phyloP scores from a whole-genome alignment of 1,284 basidiomycete genomes.

The Pholiota adiposa region DNA sequence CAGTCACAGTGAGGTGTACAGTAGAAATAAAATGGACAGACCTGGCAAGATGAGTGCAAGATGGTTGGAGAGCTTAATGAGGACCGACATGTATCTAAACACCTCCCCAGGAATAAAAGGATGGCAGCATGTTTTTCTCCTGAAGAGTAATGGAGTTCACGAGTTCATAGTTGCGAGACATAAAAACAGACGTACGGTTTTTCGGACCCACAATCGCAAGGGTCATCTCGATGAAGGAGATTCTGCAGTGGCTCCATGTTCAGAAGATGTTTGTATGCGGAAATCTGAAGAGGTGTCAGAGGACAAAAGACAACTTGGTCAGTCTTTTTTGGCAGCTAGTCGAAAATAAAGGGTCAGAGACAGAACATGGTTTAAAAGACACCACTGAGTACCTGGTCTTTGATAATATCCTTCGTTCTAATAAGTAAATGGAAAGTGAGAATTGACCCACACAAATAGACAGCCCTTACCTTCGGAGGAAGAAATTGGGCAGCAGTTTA shows the following conservation, averaged over 20 bases:
- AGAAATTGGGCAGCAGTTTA: constrained; percentile 74
- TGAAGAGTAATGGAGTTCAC: constrained; percentile 28
- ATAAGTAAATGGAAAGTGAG: neutral
- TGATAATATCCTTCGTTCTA: constrained; percentile 84
- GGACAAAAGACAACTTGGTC: constrained; percentile 93
- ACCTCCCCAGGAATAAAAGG: constrained; percentile 63
- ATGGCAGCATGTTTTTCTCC: constrained; percentile 70
- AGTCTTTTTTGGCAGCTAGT: constrained; percentile 76
- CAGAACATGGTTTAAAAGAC: neutral
- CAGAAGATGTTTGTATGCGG: constrained; percentile 74
- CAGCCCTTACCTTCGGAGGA: constrained; percentile 66
- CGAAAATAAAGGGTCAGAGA: neutral
- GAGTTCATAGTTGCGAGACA: neutral
- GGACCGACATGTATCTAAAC: constrained; percentile 75
- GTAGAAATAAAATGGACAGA: constrained; percentile 28
- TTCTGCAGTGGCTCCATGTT: constrained; percentile 64
- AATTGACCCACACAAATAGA: neutral
- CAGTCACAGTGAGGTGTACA: constrained; percentile 2
- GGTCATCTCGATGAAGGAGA: constrained; percentile 68
- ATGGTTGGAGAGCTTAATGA: constrained; percentile 88
- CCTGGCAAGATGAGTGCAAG: constrained; percentile 81
- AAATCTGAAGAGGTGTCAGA: constrained; percentile 66
- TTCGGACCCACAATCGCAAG: constrained; percentile 70
- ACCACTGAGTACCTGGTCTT: constrained; percentile 57
- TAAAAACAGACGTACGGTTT: constrained; percentile 48